phyloP scores from a whole-genome alignment of 768 basidiomycete genomes.

The Tulasnella sp. region DNA sequence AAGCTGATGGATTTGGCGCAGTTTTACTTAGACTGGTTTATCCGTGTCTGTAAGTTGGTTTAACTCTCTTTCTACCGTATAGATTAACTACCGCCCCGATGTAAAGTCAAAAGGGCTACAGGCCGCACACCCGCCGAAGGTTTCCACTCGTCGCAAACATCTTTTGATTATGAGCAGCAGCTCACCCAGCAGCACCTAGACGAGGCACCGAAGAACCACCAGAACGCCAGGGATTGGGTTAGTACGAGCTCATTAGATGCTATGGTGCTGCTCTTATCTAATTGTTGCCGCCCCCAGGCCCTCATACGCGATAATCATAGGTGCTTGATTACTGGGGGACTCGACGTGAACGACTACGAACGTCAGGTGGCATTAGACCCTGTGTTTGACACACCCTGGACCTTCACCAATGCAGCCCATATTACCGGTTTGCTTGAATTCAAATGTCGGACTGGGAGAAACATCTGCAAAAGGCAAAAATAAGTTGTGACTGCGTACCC shows the following conservation, averaged over 20 bases:
- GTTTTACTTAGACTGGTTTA: too few species aligned
- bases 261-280: neutral
- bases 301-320: constrained; percentile 23
- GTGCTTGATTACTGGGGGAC: constrained; percentile 19
- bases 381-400: neutral
- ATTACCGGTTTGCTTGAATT: neutral
- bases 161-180: constrained; percentile 18
- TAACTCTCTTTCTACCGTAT: too few species aligned
- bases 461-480: too few species aligned
- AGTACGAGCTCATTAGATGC: neutral
- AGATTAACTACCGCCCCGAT: too few species aligned
- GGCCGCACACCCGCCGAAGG: too few species aligned
- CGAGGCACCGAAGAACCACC: constrained; percentile 16
- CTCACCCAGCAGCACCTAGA: constrained; percentile 5
- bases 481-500: neutral
- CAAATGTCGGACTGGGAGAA: neutral
- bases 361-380: neutral
- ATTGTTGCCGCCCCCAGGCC: too few species aligned
- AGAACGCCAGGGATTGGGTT: constrained; percentile 16
- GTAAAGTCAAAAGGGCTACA: too few species aligned
- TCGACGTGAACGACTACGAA: neutral
- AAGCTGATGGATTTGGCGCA: too few species aligned
- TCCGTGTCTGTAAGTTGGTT: too few species aligned
- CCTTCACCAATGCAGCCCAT: neutral
- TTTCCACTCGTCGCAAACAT: constrained; percentile 20